Base-by-base conservation (phyloP, 805 yeast species). In the Wickerhamiella vanderwaltii region DNA sequence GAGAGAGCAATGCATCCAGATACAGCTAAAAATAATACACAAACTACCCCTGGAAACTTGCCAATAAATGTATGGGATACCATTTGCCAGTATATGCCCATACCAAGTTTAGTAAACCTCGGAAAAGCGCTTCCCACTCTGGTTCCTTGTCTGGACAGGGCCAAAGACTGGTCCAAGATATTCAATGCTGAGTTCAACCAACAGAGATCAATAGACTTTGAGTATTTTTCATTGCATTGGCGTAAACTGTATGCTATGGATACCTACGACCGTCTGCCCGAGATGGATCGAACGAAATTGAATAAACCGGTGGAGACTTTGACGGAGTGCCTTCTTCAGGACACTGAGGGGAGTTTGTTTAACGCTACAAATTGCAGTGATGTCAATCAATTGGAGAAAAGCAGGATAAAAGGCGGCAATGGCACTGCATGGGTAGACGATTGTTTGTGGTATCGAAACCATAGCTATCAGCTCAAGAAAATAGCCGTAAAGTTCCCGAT, bases 361-460 rank as follows among this genome's bases (percentile, higher is more conserved):
- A 12, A 9, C 6, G 6, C 18, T 4, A 6, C 17, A 11, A 13
- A 33, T 11, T 20, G 11, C 3, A 33, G 9, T 7, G 39, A 24
- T 26, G 17, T 30, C 15, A 15, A 26, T 9, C 15, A 9, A 5
- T 7, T 29, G 15, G 16, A 29, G n/a, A 35, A 24, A 16, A 16
- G 16, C 22, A 4, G 23, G 7, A 35, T 35, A 13, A 22, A 16
- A 9, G 29, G 30, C 4, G 30, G 30, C 22, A 6, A 22, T 16
- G 39, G 30, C 9, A 35, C 30, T 7, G 13, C 28, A 13, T 35
- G 39, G 39, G n/a, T 13, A 4, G 30, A 17, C n/a, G 11, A n/a
- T 3, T 18, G 15, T 9, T 24, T 35, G 20, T 35, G 39, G 39
- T 6, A 18, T 30, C 26, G 30, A 12, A 30, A 35, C 15, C 11